A percentile compares a stretch with the other conserved stretches of the same genome.
Conservation (phyloP, 257 asterid species). For the Cruciata laevipes region DNA sequence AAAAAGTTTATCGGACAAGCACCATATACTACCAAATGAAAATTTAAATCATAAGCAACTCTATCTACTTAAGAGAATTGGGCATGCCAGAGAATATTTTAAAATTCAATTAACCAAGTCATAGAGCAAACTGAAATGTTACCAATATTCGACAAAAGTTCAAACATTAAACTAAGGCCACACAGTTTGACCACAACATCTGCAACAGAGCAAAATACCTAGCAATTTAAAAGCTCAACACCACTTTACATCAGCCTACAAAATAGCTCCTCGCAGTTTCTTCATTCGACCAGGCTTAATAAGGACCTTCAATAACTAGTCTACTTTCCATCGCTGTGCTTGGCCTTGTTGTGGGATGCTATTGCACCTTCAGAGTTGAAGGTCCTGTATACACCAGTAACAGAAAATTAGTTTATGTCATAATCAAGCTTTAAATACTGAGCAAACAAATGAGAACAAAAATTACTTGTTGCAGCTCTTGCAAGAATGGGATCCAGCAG, state of each 20-base stretch:
- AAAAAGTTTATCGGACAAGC: too few relatives aligned
- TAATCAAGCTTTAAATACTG: background rate
- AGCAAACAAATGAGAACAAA: background rate
- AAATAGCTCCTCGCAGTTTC: slow-evolving; percentile 10
- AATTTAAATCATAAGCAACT: too few relatives aligned
- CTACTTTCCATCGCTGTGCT: slow-evolving; percentile 51
- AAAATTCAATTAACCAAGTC: background rate
- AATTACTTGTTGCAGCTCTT: slow-evolving; percentile 52
- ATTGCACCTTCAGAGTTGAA: slow-evolving; percentile 47
- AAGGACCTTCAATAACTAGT: background rate
- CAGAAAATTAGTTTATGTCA: background rate
- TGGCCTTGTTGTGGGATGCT: slow-evolving; percentile 63
- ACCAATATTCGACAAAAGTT: background rate
- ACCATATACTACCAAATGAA: too few relatives aligned
- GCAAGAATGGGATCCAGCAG: slow-evolving; percentile 48
- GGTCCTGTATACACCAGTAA: slow-evolving; percentile 26
- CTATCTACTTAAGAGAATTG: too few relatives aligned
- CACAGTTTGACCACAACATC: background rate
- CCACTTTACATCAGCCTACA: slow-evolving; percentile 12
- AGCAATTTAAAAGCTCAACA: background rate
- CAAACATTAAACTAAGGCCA: background rate
- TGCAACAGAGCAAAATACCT: slow-evolving; percentile 9
- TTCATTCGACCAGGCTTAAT: background rate
- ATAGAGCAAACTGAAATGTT: background rate
- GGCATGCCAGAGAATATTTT: too few relatives aligned